Evolutionary conservation across 345 rosid species (phyloP).

Genomic region (Litchi chinensis): DNA sequence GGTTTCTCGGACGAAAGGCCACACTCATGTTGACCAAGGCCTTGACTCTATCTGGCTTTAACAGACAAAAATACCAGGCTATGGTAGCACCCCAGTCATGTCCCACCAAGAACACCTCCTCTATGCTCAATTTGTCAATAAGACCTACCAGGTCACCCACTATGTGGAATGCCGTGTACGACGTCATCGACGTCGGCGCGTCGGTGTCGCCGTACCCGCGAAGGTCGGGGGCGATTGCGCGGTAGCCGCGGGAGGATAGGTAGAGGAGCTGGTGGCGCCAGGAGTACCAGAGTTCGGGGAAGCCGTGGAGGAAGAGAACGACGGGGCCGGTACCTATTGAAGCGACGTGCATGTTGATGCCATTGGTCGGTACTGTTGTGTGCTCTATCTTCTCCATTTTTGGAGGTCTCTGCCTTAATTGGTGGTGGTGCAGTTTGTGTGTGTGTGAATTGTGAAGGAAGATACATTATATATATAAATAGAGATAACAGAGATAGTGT

Average conservation of each 20-base stretch:
- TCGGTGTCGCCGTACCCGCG: slow-evolving; percentile 77
- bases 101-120: slow-evolving; percentile 61
- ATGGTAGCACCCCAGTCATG: slow-evolving; percentile 80
- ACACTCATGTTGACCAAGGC: slow-evolving; percentile 71
- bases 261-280: slow-evolving; percentile 79
- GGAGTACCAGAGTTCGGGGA: slow-evolving; percentile 77
- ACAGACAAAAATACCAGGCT: slow-evolving; percentile 64
- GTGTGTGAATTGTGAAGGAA: no score
- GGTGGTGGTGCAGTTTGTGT: no score
- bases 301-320: slow-evolving; percentile 70
- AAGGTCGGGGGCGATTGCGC: slow-evolving; percentile 75
- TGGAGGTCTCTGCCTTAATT: not conserved
- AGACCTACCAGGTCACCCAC: slow-evolving; percentile 62
- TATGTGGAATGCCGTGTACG: slow-evolving; percentile 53
- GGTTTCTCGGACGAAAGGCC: slow-evolving; percentile 51
- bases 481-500: no score
- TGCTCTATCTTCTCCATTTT: slow-evolving; percentile 73
- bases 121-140: slow-evolving; percentile 42
- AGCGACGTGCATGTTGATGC: slow-evolving; percentile 68
- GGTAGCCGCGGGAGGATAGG: slow-evolving; percentile 60
- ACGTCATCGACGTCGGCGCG: slow-evolving; percentile 39
- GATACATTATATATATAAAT: no score
- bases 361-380: slow-evolving; percentile 52
- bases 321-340: slow-evolving; percentile 60
- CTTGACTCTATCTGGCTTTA: slow-evolving; percentile 68